Conservation (phyloP, 2,329 filamentous ascomycete genomes). For the Taxawa tesnikishii region DNA sequence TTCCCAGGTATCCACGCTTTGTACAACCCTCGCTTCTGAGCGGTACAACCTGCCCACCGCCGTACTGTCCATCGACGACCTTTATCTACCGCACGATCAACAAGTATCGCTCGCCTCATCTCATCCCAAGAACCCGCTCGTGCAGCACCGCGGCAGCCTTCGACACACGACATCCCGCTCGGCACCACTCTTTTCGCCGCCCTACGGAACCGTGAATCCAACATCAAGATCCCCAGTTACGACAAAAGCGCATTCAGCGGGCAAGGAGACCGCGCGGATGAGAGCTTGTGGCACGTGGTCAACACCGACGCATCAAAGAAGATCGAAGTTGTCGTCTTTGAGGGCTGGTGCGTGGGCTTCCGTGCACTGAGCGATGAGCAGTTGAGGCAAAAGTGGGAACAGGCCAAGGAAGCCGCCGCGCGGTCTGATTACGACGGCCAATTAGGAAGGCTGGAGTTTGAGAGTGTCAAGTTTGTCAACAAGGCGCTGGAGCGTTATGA, state of each 20-base stretch:
- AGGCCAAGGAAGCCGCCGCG: slow-evolving; percentile 38
- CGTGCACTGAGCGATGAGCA: slow-evolving; percentile 46
- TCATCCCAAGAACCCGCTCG: slow-evolving; percentile 59
- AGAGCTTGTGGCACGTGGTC: slow-evolving; percentile 48
- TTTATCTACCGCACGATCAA: slow-evolving; percentile 65
- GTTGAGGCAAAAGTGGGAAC: slow-evolving; percentile 41
- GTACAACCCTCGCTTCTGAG: slow-evolving; percentile 44
- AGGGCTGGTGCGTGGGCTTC: slow-evolving; percentile 89
- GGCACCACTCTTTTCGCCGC: slow-evolving; percentile 51
- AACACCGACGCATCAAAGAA: slow-evolving; percentile 35
- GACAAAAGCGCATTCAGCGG: slow-evolving; percentile 72
- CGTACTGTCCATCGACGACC: slow-evolving; percentile 76
- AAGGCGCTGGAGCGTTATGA: slow-evolving; percentile 46
- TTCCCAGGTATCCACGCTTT: slow-evolving; percentile 48
- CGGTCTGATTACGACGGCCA: slow-evolving; percentile 36
- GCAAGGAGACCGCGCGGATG: slow-evolving; percentile 60
- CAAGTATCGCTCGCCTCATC: slow-evolving; percentile 52
- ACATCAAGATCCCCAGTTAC: slow-evolving; percentile 57
- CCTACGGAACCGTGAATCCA: slow-evolving; percentile 36
- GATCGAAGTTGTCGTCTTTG: slow-evolving; percentile 61
- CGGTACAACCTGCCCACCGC: slow-evolving; percentile 51
- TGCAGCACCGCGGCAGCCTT: slow-evolving; percentile 78
- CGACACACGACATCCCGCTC: slow-evolving; percentile 65
- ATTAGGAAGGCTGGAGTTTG: slow-evolving; percentile 41
- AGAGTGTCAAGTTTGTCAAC: slow-evolving; percentile 48